A percentile compares a stretch with the other conserved stretches of the same genome.
Conservation (phyloP, 345 rosid species). For the Eutrema heterophyllum region DNA sequence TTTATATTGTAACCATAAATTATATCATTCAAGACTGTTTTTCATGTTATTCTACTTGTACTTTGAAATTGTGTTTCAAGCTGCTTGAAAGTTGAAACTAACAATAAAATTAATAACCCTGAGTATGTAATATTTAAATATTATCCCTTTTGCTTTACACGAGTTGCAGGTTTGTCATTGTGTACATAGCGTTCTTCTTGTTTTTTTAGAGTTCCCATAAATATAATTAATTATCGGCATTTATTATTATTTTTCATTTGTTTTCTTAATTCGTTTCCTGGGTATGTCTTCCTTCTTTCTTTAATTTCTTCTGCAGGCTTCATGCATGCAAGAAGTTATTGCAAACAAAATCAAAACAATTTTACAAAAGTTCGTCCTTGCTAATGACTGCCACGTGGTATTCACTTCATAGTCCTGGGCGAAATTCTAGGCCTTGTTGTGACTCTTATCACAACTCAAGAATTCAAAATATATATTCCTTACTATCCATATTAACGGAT, state of each 20-base stretch:
- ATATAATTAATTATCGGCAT: not conserved
- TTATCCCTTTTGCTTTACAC: not conserved
- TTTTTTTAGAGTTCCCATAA: not conserved
- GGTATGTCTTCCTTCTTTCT: not conserved
- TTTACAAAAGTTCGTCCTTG: not conserved
- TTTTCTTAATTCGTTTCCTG: not conserved
- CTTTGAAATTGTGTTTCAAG: not conserved
- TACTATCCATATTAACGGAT: no score
- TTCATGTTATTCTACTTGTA: not conserved
- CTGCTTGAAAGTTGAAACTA: not conserved
- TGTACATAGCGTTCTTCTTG: conserved; percentile 4
- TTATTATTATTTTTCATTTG: not conserved
- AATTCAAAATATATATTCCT: not conserved
- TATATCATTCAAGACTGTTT: no score
- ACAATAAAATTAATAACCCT: not conserved
- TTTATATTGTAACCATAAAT: not conserved
- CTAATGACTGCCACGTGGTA: conserved; percentile 10
- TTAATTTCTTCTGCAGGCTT: conserved; percentile 1
- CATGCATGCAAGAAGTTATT: not conserved
- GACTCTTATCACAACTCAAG: not conserved
- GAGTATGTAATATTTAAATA: not conserved
- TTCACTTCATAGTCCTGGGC: not conserved
- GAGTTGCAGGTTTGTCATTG: not conserved
- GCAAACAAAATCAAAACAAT: not conserved
- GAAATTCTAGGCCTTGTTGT: not conserved